Conservation (phyloP, 2,329 filamentous ascomycete species). For the Amylocarpus encephaloides region DNA sequence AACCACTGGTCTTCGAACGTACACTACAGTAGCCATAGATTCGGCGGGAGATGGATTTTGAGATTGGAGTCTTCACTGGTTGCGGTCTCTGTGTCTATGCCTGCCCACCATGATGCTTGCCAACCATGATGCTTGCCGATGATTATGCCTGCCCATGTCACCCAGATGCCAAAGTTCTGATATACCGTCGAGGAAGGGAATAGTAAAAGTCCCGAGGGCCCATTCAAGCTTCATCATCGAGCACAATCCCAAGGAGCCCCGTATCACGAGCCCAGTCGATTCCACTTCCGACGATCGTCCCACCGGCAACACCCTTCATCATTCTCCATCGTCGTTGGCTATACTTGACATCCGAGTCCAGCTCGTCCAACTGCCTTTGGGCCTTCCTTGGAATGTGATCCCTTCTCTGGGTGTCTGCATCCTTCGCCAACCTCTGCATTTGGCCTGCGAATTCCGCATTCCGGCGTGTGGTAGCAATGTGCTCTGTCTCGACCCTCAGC, state of each 20-base stretch:
- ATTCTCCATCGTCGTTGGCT: constrained; percentile 65
- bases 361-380: constrained; percentile 47
- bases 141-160: no score
- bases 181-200: no score
- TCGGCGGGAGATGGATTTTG: no score
- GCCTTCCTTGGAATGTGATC: constrained; percentile 46
- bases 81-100: no score
- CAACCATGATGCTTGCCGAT: no score
- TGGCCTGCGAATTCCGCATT: constrained; percentile 59
- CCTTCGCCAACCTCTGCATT: constrained; percentile 56
- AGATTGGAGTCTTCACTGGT: no score
- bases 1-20: no score
- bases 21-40: no score
- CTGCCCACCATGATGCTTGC: no score
- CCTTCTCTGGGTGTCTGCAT: constrained; percentile 46
- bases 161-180: no score
- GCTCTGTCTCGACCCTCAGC: constrained; percentile 51
- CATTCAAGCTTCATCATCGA: constrained; percentile 59
- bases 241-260: constrained; percentile 60
- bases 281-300: constrained; percentile 73
- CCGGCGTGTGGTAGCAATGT: constrained; percentile 46
- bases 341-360: constrained; percentile 53
- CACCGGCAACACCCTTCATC: constrained; percentile 73
- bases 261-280: constrained; percentile 73
- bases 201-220: no score